These are phyloP conservation scores for Phaffia rhodozyma DNA, from an alignment of 1,284 basidiomycete species.

Conservation along the genomic window DNA sequence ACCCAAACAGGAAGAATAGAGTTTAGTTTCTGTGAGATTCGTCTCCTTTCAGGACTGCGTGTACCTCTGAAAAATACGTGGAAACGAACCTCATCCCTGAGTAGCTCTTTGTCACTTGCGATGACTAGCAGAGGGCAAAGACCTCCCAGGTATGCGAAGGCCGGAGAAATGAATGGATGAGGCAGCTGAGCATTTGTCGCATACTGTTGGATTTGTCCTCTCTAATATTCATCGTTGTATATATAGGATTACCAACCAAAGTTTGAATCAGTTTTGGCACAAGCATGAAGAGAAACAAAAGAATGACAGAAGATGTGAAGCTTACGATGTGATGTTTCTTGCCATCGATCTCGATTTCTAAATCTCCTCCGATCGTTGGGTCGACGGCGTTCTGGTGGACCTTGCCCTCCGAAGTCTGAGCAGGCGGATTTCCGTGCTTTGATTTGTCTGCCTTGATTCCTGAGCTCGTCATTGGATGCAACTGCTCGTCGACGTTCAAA, in stretches of 20 bases:
- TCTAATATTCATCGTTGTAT: not conserved
- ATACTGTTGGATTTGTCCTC: conserved; percentile 72
- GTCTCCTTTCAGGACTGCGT: not conserved
- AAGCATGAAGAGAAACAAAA: not conserved
- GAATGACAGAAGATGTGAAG: not conserved
- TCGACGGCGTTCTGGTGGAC: conserved; percentile 13
- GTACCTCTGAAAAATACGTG: not conserved
- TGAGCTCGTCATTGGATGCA: conserved; percentile 13
- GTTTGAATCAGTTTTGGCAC: no score
- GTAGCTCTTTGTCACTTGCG: conserved; percentile 78
- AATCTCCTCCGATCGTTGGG: conserved; percentile 18
- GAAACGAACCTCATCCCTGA: conserved; percentile 47
- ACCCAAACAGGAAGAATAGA: no score
- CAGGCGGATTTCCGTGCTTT: conserved; percentile 19
- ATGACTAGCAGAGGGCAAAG: conserved; percentile 77
- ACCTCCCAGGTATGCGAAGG: conserved; percentile 74
- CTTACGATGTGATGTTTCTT: conserved; percentile 31
- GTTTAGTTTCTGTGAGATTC: not conserved
- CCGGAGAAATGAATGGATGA: conserved; percentile 79
- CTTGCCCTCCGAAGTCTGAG: conserved; percentile 8
- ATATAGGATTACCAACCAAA: not conserved
- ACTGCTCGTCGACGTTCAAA: not conserved
- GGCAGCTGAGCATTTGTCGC: conserved; percentile 67
- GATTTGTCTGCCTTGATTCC: conserved; percentile 12
- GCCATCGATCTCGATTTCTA: conserved; percentile 34